Evolutionary conservation across 2,329 filamentous ascomycete species (phyloP), one percentile per base, ranked within the genome.

Genomic region (Sphaerulina populicola): DNA sequence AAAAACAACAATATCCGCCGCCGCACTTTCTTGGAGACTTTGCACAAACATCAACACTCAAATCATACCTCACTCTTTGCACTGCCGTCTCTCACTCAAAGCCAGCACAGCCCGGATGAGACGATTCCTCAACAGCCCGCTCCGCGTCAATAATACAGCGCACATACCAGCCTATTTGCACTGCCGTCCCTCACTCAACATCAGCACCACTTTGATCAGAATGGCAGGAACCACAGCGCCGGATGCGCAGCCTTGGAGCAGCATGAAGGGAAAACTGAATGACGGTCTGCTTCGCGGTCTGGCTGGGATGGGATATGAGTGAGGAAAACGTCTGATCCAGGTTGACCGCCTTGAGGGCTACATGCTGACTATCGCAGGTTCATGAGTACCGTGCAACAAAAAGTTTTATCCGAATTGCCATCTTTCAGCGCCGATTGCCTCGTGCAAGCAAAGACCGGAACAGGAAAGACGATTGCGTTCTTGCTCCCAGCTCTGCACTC

Each of bases 381-480:
- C 57, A 77, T 78, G 75, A 74, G 74, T 6, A 74, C 76, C 2
- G 77, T 79, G 10, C 77, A 79, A 58, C 71, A 76, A 45, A 74
- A 74, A 60, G 75, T 78, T 5, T 64, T 79, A 50, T 73, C 67
- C 2, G 71, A 77, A 53, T 67, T 79, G 23, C 75, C 75, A 6
- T 68, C 63, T 36, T 71, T 72, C 62, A 69, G 69, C 36, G 71
- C 71, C 42, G 76, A 79, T 59, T 77, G 75, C 55, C 71, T 79
- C 31, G 77, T 77, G 30, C 76, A 78, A 56, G 93, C 91, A 51
- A 95, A 89, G 72, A 63, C 56, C 91, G 91, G 93, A 18, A 97
- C 91, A 14, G 93, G 93, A 44, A 98, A 98, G 74, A 98, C 93
- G 0, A 88, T 87, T 0, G 90, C 91, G 0, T 97, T 93, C 64